Base-by-base conservation (phyloP, 805 yeast species). In the Sugiyamaella chiloensis region DNA sequence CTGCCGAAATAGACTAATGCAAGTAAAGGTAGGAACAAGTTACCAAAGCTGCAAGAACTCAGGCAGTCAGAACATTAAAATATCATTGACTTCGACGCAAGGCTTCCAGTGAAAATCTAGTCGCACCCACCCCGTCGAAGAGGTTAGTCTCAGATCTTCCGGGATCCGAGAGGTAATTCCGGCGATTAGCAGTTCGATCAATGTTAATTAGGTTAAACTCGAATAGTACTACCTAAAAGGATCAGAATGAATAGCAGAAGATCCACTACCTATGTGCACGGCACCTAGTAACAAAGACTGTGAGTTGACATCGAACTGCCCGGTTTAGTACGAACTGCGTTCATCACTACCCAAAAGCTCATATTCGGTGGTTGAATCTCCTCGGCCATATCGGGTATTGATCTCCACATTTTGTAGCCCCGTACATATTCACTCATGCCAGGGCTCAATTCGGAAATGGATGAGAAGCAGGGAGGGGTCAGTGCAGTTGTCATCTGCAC, bases 141-240 rank as follows among this genome's bases (percentile, higher is more conserved):
- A 26, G 11, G 29, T 26, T 7, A 11, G 29, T 7, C 21, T 19
- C 20, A 34, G 37, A 34, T 34, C 21, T 16, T 8, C 20, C 4
- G 5, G 6, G 9, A 19, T 12, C 37, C 21, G 21, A 34, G 19
- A 34, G 19, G n/a, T n/a, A n/a, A n/a, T n/a, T n/a, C n/a, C n/a
- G n/a, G n/a, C n/a, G 37, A 34, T 34, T 19, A 34, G 5, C 37
- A 5, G 37, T 34, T 9, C 20, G 37, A 34, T 34, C 37, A 34
- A 34, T 34, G 37, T 34, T 14, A 34, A 34, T 34, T 34, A 34
- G 21, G 37, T 34, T 16, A 19, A 14, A 34, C 37, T 34, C 14
- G 20, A 34, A 21, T 19, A 12, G 11, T 9, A 12, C 11, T 16
- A 16, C 21, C 21, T 19, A 8, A 11, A 5, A 4, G 20, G 19